A percentile compares a stretch with the other conserved stretches of the same genome.
phyloP scores from a whole-genome alignment of 371 early-diverging fungal genomes.

The Mucor plumbeus region DNA sequence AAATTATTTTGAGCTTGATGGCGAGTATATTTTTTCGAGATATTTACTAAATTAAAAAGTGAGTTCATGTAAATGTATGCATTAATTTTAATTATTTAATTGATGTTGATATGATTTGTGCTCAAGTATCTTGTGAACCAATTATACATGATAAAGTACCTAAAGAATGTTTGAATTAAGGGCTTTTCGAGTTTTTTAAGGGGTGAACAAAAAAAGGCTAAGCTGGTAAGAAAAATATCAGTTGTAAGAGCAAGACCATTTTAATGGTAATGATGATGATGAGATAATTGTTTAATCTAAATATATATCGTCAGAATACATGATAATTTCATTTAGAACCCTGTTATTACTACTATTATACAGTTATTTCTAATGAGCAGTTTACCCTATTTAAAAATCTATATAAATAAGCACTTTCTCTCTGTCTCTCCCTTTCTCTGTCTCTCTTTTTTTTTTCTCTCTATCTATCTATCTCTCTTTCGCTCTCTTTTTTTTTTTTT shows the following conservation, averaged over 20 bases:
- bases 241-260: background rate
- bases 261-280: conserved; percentile 5
- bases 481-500: background rate
- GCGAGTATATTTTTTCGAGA: background rate
- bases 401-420: no score
- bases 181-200: background rate
- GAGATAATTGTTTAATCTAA: background rate
- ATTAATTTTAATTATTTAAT: background rate
- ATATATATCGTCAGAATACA: conserved; percentile 7
- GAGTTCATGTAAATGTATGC: conserved; percentile 3
- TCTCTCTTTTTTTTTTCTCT: no score
- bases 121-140: background rate
- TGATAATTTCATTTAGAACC: conserved; percentile 7
- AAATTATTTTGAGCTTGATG: background rate
- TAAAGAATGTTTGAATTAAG: conserved; percentile 3
- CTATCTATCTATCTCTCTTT: no score
- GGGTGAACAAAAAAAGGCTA: no score
- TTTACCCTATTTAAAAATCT: no score
- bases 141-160: background rate
- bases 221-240: background rate
- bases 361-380: no score
- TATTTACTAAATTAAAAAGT: background rate
- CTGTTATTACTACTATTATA: background rate
- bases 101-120: background rate
- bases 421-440: no score